A percentile compares a stretch with the other conserved stretches of the same genome.
Conservation (phyloP, 768 basidiomycete genomes). For the Hygrophoropsis aurantiaca region DNA sequence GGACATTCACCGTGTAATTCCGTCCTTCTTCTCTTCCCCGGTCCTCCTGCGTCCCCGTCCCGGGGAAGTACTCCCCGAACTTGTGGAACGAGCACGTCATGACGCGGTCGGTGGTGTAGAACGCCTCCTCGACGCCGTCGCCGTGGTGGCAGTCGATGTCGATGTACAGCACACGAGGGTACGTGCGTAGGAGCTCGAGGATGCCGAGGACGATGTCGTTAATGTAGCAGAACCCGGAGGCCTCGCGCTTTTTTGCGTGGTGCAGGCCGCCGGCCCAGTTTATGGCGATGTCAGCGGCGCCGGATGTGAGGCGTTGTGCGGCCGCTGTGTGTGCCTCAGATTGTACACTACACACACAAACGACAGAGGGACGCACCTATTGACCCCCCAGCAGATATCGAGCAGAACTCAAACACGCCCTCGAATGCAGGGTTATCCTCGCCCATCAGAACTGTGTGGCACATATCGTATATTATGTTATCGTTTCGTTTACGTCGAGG, state of each 20-base stretch:
- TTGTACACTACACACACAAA: too few species aligned
- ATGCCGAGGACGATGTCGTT: slow-evolving; percentile 97
- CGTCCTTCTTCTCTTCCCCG: slow-evolving; percentile 80
- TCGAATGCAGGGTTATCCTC: slow-evolving; percentile 98
- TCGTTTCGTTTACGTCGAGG: not conserved
- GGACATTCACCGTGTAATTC: slow-evolving; percentile 90
- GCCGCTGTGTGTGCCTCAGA: slow-evolving; percentile 50
- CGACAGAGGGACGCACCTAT: slow-evolving; percentile 57
- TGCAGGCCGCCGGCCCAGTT: slow-evolving; percentile 99
- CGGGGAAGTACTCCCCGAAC: slow-evolving; percentile 83
- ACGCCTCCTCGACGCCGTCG: slow-evolving; percentile 98
- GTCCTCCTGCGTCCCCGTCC: slow-evolving; percentile 82
- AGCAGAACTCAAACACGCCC: slow-evolving; percentile 95
- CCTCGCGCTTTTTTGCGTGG: slow-evolving; percentile 99
- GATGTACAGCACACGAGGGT: slow-evolving; percentile 90
- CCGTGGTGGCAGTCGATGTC: slow-evolving; percentile 99
- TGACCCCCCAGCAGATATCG: slow-evolving; percentile 94
- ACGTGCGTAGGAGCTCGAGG: slow-evolving; percentile 84
- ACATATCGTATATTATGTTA: too few species aligned
- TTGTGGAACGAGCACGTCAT: slow-evolving; percentile 98
- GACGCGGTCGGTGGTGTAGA: slow-evolving; percentile 95
- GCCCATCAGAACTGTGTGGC: slow-evolving; percentile 69
- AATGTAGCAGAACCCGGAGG: slow-evolving; percentile 98
- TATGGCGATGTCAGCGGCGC: slow-evolving; percentile 79
- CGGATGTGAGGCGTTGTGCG: slow-evolving; percentile 75